Base-by-base conservation (phyloP, 805 yeast species). In the Barnettozyma botsteinii region DNA sequence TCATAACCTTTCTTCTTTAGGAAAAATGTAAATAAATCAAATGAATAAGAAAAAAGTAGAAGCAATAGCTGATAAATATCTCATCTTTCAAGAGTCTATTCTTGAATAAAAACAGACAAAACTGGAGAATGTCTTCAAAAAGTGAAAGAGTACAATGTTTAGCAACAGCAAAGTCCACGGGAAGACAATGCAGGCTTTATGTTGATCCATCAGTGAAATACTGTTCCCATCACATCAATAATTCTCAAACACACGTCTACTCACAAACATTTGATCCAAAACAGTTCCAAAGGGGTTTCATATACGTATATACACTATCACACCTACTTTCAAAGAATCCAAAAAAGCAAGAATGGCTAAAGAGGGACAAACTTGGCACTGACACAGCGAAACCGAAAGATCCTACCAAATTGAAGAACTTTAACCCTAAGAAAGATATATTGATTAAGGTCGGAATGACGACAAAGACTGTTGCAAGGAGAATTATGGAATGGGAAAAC, bases 391-490 rank as follows among this genome's bases (percentile, higher is more conserved):
- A 18, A 18, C 5, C 2, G 12, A 7, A 35, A 27, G 19, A 31
- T 23, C 5, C 41, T 40, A 7, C 23, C 21, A 11, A 29, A 34
- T 4, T 35, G 42, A 19, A 23, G 5, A 37, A 45, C 3, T 51
- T 55, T 29, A 38, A 55, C n/a, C 60, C 60, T 0, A 48, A 44
- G 38, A 36, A 33, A 4, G 37, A 42, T 14, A 47, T 56, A 2
- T 39, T 55, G 24, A 45, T 56, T 9, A 56, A 56, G 20, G 47
- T 55, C 18, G 60, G 60, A 3, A 17, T 53, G 31, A 56, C 60
- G 0, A 43, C 38, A 10, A 54, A 55, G 4, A 20, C 36, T 0
- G 60, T 56, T 0, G 5, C 7, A 2, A 42, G 35, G 4, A 36
- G 60, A 23, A 21, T 56, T 11, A 33, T 29, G 9, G 54, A 56